phyloP scores from a whole-genome alignment of 1,139 yeast species.

The Yarrowia galli region DNA sequence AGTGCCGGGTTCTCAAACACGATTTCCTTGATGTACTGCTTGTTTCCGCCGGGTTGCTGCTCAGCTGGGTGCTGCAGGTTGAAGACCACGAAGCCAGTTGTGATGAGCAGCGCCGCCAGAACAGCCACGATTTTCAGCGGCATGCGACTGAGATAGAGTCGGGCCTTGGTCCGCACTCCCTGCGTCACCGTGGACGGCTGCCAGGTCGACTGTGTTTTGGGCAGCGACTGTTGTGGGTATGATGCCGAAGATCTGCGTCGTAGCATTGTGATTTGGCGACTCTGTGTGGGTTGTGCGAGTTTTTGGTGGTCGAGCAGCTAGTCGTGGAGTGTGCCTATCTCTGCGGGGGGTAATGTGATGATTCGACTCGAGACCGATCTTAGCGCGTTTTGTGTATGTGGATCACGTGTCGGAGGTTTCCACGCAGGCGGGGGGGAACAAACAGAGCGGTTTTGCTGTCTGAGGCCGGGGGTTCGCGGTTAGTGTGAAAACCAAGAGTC shows the following conservation, averaged over 20 bases:
- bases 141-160: slow-evolving; percentile 8
- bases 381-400: background rate
- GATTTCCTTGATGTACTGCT: slow-evolving; percentile 27
- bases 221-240: slow-evolving; percentile 28
- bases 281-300: no score
- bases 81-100: slow-evolving; percentile 27
- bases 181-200: slow-evolving; percentile 19
- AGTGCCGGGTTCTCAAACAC: slow-evolving; percentile 34
- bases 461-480: slow-evolving; percentile 4
- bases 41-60: slow-evolving; percentile 10
- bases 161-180: slow-evolving; percentile 21
- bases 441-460: background rate
- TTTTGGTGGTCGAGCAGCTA: background rate
- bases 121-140: slow-evolving; percentile 16
- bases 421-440: background rate
- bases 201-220: slow-evolving; percentile 21
- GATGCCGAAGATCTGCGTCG: slow-evolving; percentile 36
- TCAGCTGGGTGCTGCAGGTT: slow-evolving; percentile 31
- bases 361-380: background rate
- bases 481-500: background rate
- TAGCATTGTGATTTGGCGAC: no score
- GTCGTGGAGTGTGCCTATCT: background rate
- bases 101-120: slow-evolving; percentile 16
- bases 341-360: background rate
- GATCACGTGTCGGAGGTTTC: slow-evolving; percentile 2